phyloP scores from a whole-genome alignment of 768 basidiomycete genomes.

The Hygrocybe punicea region DNA sequence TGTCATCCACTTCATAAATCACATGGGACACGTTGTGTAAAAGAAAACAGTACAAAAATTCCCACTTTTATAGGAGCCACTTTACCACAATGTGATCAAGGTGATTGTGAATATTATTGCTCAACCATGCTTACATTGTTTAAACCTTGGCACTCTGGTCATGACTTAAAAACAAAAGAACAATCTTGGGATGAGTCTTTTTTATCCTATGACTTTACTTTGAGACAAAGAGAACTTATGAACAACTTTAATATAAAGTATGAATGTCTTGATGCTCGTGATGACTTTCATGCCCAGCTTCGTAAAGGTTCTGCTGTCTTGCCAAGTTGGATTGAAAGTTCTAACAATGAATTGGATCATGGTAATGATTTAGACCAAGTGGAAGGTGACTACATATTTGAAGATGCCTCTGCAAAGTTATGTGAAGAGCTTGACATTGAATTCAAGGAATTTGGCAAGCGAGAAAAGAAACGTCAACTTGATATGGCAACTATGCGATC shows the following conservation, averaged over 20 bases:
- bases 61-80: slow-evolving; percentile 31
- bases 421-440: too few relatives aligned
- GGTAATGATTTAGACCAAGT: too few relatives aligned
- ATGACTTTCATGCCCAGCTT: neutral
- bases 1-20: slow-evolving; percentile 2
- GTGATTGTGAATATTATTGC: slow-evolving; percentile 31
- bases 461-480: too few relatives aligned
- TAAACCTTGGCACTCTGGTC: slow-evolving; percentile 29
- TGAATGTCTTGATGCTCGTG: slow-evolving; percentile 34
- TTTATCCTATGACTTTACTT: slow-evolving; percentile 12
- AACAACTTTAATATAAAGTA: slow-evolving; percentile 31
- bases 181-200: slow-evolving; percentile 28
- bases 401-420: too few relatives aligned
- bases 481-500: too few relatives aligned
- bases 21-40: neutral
- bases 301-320: too few relatives aligned
- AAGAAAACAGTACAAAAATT: slow-evolving; percentile 6
- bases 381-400: too few relatives aligned
- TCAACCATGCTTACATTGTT: slow-evolving; percentile 30
- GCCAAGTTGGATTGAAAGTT: too few relatives aligned
- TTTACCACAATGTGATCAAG: slow-evolving; percentile 30
- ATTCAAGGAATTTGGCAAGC: too few relatives aligned
- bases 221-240: slow-evolving; percentile 18
- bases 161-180: slow-evolving; percentile 19
- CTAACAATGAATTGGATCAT: too few relatives aligned